Base-by-base conservation (phyloP, 257 asterid species). In the Solanum piurae region DNA sequence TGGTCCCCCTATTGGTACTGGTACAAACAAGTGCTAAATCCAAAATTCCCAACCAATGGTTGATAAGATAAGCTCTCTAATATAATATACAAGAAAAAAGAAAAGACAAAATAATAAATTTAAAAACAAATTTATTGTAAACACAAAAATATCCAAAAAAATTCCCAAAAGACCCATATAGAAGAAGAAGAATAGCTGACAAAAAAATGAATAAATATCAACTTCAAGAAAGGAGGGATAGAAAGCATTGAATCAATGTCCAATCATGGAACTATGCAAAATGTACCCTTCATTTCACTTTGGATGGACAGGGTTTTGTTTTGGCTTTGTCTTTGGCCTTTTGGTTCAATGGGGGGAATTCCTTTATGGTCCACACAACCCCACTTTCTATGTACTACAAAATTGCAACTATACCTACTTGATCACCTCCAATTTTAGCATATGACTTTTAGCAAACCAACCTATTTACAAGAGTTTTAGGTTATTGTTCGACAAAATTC, bases 291-390 rank as follows among this genome's bases (percentile, higher is more conserved):
- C 82, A 73, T 73, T 36, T 73, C 85, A 46, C 42, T 68, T 75
- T 85, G 83, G 86, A 69, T 88, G 88, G 86, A 86, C 77, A 85
- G 88, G 90, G 87, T 77, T 86, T 86, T 46, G 85, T 73, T 73
- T 73, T 36, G 79, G 79, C 20, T 74, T 73, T 73, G 79, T 12
- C 31, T 74, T 34, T 77, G 62, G 86, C 52, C 33, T 66, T 86
- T 64, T 85, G 82, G 83, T 82, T 60, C 58, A 66, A 62, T 18
- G 33, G 40, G 87, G 23, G 52, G 64, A 2, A 9, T 46, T 46
- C 85, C 85, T 29, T 80, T 29, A 80, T 49, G 69, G 69, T 80
- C 42, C 68, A 9, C 68, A 9, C 9, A 5, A 7, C 64, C 80
- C 85, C 31, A 44, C 21, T 8, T 79, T n/a, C 58, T 42, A 77